These are phyloP conservation scores for Monosporascus sp. DNA, from an alignment of 2,329 filamentous ascomycete species.

Conservation along the genomic window DNA sequence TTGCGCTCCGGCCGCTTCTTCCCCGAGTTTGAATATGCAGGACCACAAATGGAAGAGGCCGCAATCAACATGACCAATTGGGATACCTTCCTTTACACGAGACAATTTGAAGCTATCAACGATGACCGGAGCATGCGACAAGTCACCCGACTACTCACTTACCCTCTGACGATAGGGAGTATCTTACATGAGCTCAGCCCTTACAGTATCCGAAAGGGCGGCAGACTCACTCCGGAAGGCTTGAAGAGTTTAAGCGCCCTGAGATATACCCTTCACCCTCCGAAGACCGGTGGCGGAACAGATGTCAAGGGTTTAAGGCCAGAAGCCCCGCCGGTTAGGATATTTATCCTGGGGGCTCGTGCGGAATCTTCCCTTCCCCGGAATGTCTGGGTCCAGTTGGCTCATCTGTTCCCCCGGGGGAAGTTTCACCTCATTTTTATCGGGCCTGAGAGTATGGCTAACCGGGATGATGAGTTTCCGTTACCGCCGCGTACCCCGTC, in stretches of 20 bases:
- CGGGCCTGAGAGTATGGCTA: slow-evolving; percentile 91
- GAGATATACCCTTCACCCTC: slow-evolving; percentile 89
- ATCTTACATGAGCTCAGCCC: slow-evolving; percentile 92
- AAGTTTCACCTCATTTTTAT: slow-evolving; percentile 90
- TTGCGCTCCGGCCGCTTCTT: slow-evolving; percentile 85
- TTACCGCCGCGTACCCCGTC: slow-evolving; percentile 75
- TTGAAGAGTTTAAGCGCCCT: slow-evolving; percentile 90
- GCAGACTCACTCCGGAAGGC: slow-evolving; percentile 78
- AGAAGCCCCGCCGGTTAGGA: slow-evolving; percentile 78
- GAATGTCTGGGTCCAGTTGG: slow-evolving; percentile 87
- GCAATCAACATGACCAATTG: slow-evolving; percentile 97
- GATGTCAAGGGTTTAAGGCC: slow-evolving; percentile 75
- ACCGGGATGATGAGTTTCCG: slow-evolving; percentile 88
- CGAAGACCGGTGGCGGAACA: slow-evolving; percentile 66
- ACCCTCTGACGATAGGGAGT: slow-evolving; percentile 86
- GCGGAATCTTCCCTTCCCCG: slow-evolving; percentile 96
- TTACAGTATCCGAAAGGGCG: slow-evolving; percentile 71
- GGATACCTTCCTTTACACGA: slow-evolving; percentile 93
- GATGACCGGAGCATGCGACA: slow-evolving; percentile 87
- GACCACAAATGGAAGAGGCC: slow-evolving; percentile 83
- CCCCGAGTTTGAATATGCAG: slow-evolving; percentile 88
- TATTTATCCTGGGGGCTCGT: slow-evolving; percentile 90
- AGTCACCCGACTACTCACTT: slow-evolving; percentile 87
- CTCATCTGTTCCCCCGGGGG: slow-evolving; percentile 92
- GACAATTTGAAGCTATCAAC: slow-evolving; percentile 87